Evolutionary conservation across 2,329 filamentous ascomycete genomes (phyloP), one percentile per base, ranked within the genome.

Genomic region (Cladosporium sp.): DNA sequence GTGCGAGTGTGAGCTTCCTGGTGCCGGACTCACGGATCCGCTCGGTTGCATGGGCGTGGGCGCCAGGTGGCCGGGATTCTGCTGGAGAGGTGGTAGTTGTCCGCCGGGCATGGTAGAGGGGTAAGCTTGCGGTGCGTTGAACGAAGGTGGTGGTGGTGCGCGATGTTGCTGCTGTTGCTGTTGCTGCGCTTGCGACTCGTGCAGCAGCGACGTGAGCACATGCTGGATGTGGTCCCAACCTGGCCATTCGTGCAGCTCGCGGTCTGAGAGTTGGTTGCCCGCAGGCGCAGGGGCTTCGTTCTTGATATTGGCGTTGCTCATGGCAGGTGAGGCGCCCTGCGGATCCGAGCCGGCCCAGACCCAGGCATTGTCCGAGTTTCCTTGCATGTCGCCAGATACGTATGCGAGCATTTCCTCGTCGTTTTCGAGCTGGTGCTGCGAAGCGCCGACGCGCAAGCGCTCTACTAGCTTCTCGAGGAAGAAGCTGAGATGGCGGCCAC

Each of bases 321-420:
- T 61, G 28, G 49, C 36, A 16, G 60, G 60, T 23, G 49, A 56
- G 34, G 26, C 60, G n/a, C 49, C 53, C 21, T 43, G 30, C 21
- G 60, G 60, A 18, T 63, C 60, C 5, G 60, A 63, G 30, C 79
- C 80, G 7, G 74, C 70, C 94, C 93, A 97, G 4, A 93, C 86
- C 94, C 94, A 98, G 14, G 89, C 89, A 39, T 87, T 87, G 61
- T 93, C 89, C 0, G 85, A 83, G n/a, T 85, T 88, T 1, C 89
- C 91, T 78, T 98, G 94, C 72, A 96, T 83, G 78, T 98, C 95
- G 0, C 89, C 91, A 32, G 91, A 94, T 0, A 91, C 88, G 72
- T 97, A 97, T 0, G 89, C 91, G 30, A 98, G 80, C 70, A 98
- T 85, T 75, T 97, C 94, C 75, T 98, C 93, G 72, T 99, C 93